Conservation (phyloP, 108 stramenopile species). For the Pseudonitzschia multistriata region DNA sequence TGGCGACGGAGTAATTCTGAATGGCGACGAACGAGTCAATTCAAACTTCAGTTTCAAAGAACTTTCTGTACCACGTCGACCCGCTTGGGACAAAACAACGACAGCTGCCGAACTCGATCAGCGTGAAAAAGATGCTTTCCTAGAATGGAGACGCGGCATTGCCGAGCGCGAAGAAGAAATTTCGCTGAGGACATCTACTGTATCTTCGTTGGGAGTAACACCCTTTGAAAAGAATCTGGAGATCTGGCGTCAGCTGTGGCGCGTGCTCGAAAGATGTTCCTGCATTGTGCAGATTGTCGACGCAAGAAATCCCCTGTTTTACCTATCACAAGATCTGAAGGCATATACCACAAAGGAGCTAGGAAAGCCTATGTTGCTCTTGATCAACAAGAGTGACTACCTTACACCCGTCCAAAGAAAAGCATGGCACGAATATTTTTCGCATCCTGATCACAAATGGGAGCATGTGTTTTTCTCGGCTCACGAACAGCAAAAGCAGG, state of each 20-base stretch:
- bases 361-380: slow-evolving; percentile 85
- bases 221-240: slow-evolving; percentile 99
- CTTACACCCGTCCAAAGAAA: slow-evolving; percentile 77
- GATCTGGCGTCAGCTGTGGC: slow-evolving; percentile 99
- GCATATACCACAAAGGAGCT: slow-evolving; percentile 79
- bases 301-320: slow-evolving; percentile 96
- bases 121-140: slow-evolving; percentile 88
- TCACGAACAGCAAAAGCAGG: slow-evolving; percentile 79
- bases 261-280: slow-evolving; percentile 93
- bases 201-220: slow-evolving; percentile 61
- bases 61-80: slow-evolving; percentile 90
- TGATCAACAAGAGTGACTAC: slow-evolving; percentile 98
- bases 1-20: slow-evolving; percentile 16
- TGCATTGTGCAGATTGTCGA: slow-evolving; percentile 96
- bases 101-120: slow-evolving; percentile 85
- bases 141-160: slow-evolving; percentile 93
- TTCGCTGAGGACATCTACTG: slow-evolving; percentile 5
- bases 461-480: slow-evolving; percentile 96
- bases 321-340: slow-evolving; percentile 87
- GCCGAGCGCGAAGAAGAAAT: slow-evolving; percentile 87
- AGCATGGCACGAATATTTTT: slow-evolving; percentile 88
- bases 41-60: slow-evolving; percentile 86
- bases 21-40: slow-evolving; percentile 17
- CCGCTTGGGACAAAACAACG: slow-evolving; percentile 89
- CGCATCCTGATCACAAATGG: slow-evolving; percentile 55